A percentile compares a stretch with the other conserved stretches of the same genome.
These are phyloP conservation scores for Kockiozyma suomiensis DNA, from an alignment of 805 yeast genomes.

Conservation along the genomic window DNA sequence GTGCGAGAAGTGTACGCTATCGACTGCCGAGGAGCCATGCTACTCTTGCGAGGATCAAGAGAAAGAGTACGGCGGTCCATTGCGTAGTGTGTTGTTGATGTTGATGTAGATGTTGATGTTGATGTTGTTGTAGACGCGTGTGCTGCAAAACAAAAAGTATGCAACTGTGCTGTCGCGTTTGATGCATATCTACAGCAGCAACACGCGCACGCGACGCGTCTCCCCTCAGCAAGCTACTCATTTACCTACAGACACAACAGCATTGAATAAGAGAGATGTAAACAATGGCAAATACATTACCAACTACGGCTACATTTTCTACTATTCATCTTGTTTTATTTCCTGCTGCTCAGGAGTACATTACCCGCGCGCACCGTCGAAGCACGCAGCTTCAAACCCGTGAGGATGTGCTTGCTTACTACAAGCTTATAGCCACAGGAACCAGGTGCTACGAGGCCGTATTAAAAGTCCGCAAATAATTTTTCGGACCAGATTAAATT, in stretches of 20 bases:
- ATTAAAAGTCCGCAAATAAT: constrained; percentile 6
- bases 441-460: constrained; percentile 30
- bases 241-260: neutral
- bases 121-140: neutral
- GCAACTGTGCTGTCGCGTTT: constrained; percentile 1
- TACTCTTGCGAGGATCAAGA: neutral
- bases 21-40: constrained; percentile 11
- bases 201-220: constrained; percentile 2
- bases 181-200: neutral
- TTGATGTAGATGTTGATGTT: neutral
- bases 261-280: too few species aligned
- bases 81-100: neutral
- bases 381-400: constrained; percentile 11
- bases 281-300: constrained; percentile 1
- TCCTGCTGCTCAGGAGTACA: constrained; percentile 25
- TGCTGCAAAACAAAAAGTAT: neutral
- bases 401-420: constrained; percentile 28
- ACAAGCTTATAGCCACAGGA: constrained; percentile 29
- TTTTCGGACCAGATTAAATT: neutral
- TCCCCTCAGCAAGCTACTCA: neutral
- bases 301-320: constrained; percentile 17
- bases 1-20: constrained; percentile 21
- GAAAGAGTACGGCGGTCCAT: constrained; percentile 3
- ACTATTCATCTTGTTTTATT: constrained; percentile 26
- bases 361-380: constrained; percentile 15